A percentile compares a stretch with the other conserved stretches of the same genome.
phyloP scores from a whole-genome alignment of 768 basidiomycete species.

The Ramaria sp. region DNA sequence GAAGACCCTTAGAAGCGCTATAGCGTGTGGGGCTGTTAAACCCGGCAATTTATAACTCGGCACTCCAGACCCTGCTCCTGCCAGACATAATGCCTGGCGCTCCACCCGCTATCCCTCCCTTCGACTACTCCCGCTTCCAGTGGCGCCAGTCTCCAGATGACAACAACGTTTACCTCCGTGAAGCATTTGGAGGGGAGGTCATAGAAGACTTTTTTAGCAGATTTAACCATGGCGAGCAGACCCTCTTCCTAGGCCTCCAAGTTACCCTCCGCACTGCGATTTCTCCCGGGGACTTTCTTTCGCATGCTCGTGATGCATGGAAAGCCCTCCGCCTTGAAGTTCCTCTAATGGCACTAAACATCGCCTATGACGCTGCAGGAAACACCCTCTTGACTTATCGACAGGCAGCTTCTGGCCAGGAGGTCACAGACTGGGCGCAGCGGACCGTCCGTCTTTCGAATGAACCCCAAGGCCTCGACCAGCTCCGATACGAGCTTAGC shows the following conservation, averaged over 20 bases:
- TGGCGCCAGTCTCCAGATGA: neutral
- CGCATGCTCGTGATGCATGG: slow-evolving; percentile 13
- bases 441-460: neutral
- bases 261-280: slow-evolving; percentile 9
- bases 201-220: slow-evolving; percentile 15
- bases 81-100: too few relatives aligned
- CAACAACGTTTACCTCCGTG: neutral
- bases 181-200: slow-evolving; percentile 14
- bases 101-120: neutral
- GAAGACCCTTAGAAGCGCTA: too few relatives aligned
- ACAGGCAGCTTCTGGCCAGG: neutral
- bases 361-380: neutral
- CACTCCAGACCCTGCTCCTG: too few relatives aligned
- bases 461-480: neutral
- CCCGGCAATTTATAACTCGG: too few relatives aligned
- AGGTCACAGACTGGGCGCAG: neutral
- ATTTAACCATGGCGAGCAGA: slow-evolving; percentile 16
- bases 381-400: neutral
- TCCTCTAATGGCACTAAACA: slow-evolving; percentile 13
- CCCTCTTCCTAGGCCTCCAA: slow-evolving; percentile 15
- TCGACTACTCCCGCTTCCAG: neutral
- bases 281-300: slow-evolving; percentile 4
- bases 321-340: slow-evolving; percentile 13
- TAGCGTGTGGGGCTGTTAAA: too few relatives aligned
- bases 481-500: neutral